Base-by-base conservation (phyloP, 139 green algal species). In the Auxenochlorella pyrenoidosa region DNA sequence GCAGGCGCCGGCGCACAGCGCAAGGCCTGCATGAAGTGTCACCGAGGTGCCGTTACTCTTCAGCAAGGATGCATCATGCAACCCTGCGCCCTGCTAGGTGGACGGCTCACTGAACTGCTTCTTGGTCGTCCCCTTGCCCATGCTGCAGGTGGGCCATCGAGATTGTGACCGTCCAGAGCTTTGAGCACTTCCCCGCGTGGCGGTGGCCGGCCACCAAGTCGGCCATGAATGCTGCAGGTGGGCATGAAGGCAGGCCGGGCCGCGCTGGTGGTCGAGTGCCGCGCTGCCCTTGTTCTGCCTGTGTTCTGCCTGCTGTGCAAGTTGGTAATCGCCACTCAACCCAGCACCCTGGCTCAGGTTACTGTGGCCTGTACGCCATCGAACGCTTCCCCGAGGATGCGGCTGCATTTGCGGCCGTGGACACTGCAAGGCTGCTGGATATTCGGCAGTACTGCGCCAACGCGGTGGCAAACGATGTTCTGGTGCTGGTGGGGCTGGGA, bases 71-170 rank as follows among this genome's bases (percentile, higher is more conserved):
- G n/a, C n/a, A n/a, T n/a, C n/a, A n/a, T n/a, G n/a, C n/a, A n/a
- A n/a, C n/a, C n/a, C n/a, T n/a, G n/a, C n/a, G n/a, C n/a, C n/a
- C n/a, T n/a, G n/a, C n/a, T n/a, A n/a, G n/a, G n/a, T n/a, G n/a
- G n/a, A n/a, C n/a, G n/a, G n/a, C n/a, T n/a, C n/a, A n/a, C n/a
- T n/a, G n/a, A n/a, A n/a, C n/a, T n/a, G n/a, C n/a, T n/a, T n/a
- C n/a, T n/a, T n/a, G n/a, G n/a, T n/a, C n/a, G n/a, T n/a, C n/a
- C 26, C 60, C 26, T 24, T 28, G 24, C 26, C 28, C n/a, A n/a
- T 40, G n/a, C 47, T 41, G 58, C 34, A 87, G 83, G 40, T 91
- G 88, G 88, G 88, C 84, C 1, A 36, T 84, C 15, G 88, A 91
- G 36, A 59, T 86, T 3, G 83, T 87, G 24, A 66, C 47, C 22